Percentiles rank a stretch among this genome's conserved stretches.
phyloP scores from a whole-genome alignment of 768 basidiomycete genomes.

The Leucocoprinus birnbaumii region DNA sequence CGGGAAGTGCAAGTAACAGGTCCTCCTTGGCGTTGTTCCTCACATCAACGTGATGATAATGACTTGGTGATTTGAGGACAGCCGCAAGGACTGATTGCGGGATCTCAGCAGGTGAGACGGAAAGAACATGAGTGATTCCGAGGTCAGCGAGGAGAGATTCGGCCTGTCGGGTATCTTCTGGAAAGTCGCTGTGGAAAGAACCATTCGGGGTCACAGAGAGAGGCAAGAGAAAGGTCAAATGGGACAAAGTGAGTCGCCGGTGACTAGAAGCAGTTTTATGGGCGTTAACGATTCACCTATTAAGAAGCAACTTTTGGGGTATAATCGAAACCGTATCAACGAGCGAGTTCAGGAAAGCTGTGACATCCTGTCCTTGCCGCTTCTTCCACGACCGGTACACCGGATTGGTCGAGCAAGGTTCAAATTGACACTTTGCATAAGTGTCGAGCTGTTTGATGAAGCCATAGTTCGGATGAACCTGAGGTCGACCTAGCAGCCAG shows the following conservation, averaged over 20 bases:
- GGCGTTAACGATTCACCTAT: constrained; percentile 32
- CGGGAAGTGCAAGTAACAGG: constrained; percentile 43
- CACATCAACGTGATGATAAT: constrained; percentile 40
- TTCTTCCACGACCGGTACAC: constrained; percentile 61
- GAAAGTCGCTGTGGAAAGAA: constrained; percentile 46
- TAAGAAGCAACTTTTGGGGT: constrained; percentile 46
- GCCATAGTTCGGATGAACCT: constrained; percentile 45
- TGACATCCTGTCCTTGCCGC: constrained; percentile 48
- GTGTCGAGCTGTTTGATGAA: constrained; percentile 59
- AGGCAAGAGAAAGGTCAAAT: not conserved
- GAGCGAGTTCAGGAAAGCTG: constrained; percentile 47
- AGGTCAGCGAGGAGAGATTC: constrained; percentile 48
- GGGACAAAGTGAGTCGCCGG: not conserved
- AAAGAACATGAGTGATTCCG: constrained; percentile 51
- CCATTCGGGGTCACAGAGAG: not conserved
- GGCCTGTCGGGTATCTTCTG: constrained; percentile 46
- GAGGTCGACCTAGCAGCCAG: constrained; percentile 30
- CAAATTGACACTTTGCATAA: constrained; percentile 49
- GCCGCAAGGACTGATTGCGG: constrained; percentile 26
- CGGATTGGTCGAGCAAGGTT: constrained; percentile 35
- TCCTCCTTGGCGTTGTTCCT: constrained; percentile 33
- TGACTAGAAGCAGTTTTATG: not conserved
- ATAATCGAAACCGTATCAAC: constrained; percentile 51
- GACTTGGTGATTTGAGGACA: constrained; percentile 21
- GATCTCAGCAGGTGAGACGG: constrained; percentile 50